phyloP scores from a whole-genome alignment of 805 yeast genomes.

The Zygosaccharomyces bisporus region DNA sequence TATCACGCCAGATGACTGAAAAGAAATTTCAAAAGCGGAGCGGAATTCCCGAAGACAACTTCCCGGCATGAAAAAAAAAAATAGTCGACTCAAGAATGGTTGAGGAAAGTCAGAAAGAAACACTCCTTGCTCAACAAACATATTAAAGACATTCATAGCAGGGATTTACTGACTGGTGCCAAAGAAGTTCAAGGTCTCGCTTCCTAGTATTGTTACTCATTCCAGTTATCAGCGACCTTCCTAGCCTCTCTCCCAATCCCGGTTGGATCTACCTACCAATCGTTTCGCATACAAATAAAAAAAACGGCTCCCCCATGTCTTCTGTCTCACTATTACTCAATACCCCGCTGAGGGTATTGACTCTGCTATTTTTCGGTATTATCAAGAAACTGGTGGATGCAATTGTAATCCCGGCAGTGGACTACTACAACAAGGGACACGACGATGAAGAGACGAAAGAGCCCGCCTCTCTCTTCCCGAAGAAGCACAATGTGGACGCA shows the following conservation, averaged over 20 bases:
- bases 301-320: not conserved
- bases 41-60: conserved; percentile 1
- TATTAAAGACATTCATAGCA: not conserved
- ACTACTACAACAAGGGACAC: conserved; percentile 3
- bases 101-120: not conserved
- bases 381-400: conserved; percentile 17
- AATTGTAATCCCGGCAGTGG: conserved; percentile 12
- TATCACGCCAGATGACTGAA: not conserved
- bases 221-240: too few relatives aligned
- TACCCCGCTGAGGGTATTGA: conserved; percentile 8
- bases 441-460: conserved; percentile 4
- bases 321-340: conserved; percentile 12
- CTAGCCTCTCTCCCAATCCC: too few relatives aligned
- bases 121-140: not conserved
- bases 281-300: not conserved
- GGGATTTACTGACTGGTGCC: not conserved
- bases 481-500: conserved; percentile 24
- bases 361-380: conserved; percentile 9
- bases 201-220: not conserved
- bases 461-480: conserved; percentile 22
- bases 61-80: conserved; percentile 3
- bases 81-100: not conserved
- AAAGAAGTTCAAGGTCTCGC: not conserved
- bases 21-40: not conserved
- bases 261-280: too few relatives aligned